Percentiles rank a stretch among this genome's conserved stretches.
Conservation (phyloP, 805 yeast species). For the Candida ascalaphidarum region DNA sequence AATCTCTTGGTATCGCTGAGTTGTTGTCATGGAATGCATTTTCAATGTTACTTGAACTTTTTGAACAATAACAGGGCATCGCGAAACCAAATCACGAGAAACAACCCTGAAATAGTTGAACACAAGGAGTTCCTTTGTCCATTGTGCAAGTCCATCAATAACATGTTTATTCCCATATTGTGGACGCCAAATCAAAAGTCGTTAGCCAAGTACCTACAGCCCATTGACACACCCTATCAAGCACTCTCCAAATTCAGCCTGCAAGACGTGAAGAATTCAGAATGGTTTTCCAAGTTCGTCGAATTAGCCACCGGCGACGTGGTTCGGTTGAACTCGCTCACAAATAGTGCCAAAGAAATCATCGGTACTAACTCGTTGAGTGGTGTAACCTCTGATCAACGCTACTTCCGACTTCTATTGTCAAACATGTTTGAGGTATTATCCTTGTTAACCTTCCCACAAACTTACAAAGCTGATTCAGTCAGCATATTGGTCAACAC, state of each 20-base stretch:
- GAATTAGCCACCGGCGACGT: conserved; percentile 13
- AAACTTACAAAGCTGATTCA: conserved; percentile 25
- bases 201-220: conserved; percentile 13
- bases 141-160: conserved; percentile 79
- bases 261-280: conserved; percentile 7
- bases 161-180: conserved; percentile 71
- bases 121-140: conserved; percentile 82
- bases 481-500: conserved; percentile 41
- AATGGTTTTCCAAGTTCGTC: conserved; percentile 19
- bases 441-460: conserved; percentile 30
- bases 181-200: conserved; percentile 42
- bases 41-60: conserved; percentile 62
- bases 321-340: conserved; percentile 13
- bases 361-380: conserved; percentile 10
- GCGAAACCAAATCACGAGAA: conserved; percentile 69
- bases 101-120: conserved; percentile 66
- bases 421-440: conserved; percentile 27
- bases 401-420: conserved; percentile 18
- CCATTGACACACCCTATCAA: conserved; percentile 7
- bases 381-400: conserved; percentile 8
- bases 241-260: too few relatives aligned
- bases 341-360: conserved; percentile 19
- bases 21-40: conserved; percentile 95
- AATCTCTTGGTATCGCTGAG: conserved; percentile 50
- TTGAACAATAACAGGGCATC: conserved; percentile 46